A percentile compares a stretch with the other conserved stretches of the same genome.
These are phyloP conservation scores for Barnettozyma wickerhamii DNA, from an alignment of 805 yeast species.

Conservation along the genomic window DNA sequence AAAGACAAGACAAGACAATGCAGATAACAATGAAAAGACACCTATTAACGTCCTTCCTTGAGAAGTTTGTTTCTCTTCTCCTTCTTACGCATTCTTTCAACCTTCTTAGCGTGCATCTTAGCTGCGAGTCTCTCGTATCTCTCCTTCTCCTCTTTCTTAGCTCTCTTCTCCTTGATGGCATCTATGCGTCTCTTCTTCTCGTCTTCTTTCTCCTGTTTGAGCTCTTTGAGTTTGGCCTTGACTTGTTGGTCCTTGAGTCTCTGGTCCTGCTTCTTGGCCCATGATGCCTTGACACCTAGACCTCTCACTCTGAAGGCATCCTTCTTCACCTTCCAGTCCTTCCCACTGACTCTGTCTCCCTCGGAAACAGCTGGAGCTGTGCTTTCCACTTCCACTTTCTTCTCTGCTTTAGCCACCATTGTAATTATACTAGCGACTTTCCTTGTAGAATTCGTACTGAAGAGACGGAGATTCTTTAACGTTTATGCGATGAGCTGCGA, in stretches of 20 bases:
- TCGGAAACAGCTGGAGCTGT: not conserved
- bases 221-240: slow-evolving; percentile 62
- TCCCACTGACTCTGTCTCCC: slow-evolving; percentile 31
- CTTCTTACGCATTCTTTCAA: slow-evolving; percentile 82
- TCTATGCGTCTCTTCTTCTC: slow-evolving; percentile 50
- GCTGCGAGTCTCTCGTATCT: slow-evolving; percentile 77
- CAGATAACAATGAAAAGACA: not conserved
- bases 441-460: not conserved
- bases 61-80: slow-evolving; percentile 94
- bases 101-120: slow-evolving; percentile 88
- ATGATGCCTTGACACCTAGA: slow-evolving; percentile 54
- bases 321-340: slow-evolving; percentile 67
- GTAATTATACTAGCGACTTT: not conserved
- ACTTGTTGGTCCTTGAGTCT: slow-evolving; percentile 60
- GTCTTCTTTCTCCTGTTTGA: slow-evolving; percentile 74
- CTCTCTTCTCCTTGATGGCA: slow-evolving; percentile 67
- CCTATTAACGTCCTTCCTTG: slow-evolving; percentile 64
- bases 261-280: slow-evolving; percentile 65
- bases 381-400: not conserved
- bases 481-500: slow-evolving; percentile 7
- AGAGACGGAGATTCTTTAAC: not conserved
- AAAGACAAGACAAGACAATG: not conserved
- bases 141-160: slow-evolving; percentile 79
- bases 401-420: not conserved
- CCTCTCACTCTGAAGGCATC: slow-evolving; percentile 63